Evolutionary conservation across 2,329 filamentous ascomycete species (phyloP).

Genomic region (Pseudogymnoascus sp.): DNA sequence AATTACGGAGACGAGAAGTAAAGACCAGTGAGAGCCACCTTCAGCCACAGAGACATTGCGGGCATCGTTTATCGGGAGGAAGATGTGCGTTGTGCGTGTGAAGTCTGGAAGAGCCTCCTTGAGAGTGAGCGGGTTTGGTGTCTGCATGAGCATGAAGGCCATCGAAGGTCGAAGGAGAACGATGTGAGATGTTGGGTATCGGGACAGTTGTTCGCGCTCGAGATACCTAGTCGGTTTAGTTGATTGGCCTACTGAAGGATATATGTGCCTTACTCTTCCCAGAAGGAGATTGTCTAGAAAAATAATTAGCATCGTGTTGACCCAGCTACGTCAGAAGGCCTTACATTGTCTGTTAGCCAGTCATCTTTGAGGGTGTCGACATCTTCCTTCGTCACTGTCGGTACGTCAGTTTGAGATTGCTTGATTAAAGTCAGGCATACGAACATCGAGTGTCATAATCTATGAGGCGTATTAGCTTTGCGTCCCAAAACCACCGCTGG

Average conservation of each 20-base stretch:
- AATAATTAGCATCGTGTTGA: not conserved
- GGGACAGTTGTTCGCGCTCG: slow-evolving; percentile 76
- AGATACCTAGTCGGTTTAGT: slow-evolving; percentile 52
- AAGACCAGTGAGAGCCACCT: slow-evolving; percentile 88
- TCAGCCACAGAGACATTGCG: slow-evolving; percentile 70
- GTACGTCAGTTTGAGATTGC: slow-evolving; percentile 15
- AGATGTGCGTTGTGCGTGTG: slow-evolving; percentile 75
- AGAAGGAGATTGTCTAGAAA: slow-evolving; percentile 84
- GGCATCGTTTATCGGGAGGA: slow-evolving; percentile 91
- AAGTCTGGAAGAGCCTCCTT: slow-evolving; percentile 74
- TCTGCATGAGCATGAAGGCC: slow-evolving; percentile 84
- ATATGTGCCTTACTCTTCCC: slow-evolving; percentile 67
- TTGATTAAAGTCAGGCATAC: slow-evolving; percentile 21
- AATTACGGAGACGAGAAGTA: slow-evolving; percentile 80
- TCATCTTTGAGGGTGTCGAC: slow-evolving; percentile 81
- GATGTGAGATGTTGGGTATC: slow-evolving; percentile 78
- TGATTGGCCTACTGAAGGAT: slow-evolving; percentile 14
- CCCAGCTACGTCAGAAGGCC: slow-evolving; percentile 25
- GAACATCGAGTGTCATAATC: slow-evolving; percentile 60
- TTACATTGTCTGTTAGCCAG: slow-evolving; percentile 93
- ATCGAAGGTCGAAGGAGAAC: slow-evolving; percentile 86
- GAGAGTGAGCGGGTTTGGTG: slow-evolving; percentile 47
- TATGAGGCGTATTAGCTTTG: slow-evolving; percentile 25
- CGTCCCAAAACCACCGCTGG: not conserved
- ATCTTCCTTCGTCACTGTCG: slow-evolving; percentile 76